Evolutionary conservation across 352 stramenopile genomes (phyloP), one percentile per base, ranked within the genome.

Genomic region (Phytophthora sojae): DNA sequence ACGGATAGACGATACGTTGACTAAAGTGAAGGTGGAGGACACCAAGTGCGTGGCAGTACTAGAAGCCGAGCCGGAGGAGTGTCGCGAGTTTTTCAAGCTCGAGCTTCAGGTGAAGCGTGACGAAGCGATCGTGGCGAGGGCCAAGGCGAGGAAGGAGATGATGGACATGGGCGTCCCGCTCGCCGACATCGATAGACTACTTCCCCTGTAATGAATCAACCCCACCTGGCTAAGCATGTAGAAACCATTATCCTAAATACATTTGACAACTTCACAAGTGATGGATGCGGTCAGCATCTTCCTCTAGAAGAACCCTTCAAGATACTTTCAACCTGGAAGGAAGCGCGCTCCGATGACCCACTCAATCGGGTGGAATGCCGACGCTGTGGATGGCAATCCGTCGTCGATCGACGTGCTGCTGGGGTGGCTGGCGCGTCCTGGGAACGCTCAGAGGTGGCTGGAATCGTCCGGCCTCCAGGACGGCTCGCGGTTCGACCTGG

Each of bases 81-180:
- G 73, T n/a, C 71, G 76, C 50, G 61, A 68, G 47, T 62, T 82
- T 23, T 80, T 80, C 52, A 55, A 75, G 35, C 63, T 80, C 51
- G 75, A 80, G 42, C 65, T 82, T 19, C 62, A 82, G 50, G 62
- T 69, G 50, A 75, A 69, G 55, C 61, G 79, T 8, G 56, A 77
- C n/a, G 53, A 82, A 19, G 61, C 76, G 11, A 63, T 77, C 47
- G 70, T 60, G 15, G 76, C 76, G 58, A 70, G 71, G 25, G 59
- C 76, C 39, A 75, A 80, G 44, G 59, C 67, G 23, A 64, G 75
- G 14, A 77, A 79, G 63, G 64, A 70, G 29, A 50, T 82, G 52
- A 50, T 81, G 49, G 73, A 79, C 50, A 55, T 75, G 2, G 76
- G 73, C 17, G 67, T 82, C 25, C 35, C 76, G 0, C 37, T 44